phyloP scores from a whole-genome alignment of 176 grass and related monocot species.

The Melocanna baccifera region DNA sequence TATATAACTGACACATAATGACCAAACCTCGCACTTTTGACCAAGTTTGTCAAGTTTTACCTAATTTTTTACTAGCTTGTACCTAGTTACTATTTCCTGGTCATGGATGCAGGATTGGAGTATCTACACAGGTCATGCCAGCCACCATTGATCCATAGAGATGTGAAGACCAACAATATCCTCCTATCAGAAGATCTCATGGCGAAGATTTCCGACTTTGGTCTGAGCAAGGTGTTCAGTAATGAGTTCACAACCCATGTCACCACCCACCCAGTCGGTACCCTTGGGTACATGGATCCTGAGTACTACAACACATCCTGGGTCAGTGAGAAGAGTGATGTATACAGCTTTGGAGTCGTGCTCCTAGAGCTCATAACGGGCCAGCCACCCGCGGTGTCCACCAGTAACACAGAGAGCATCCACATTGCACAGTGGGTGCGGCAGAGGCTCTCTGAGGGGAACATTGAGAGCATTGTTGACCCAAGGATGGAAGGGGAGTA shows the following conservation, averaged over 20 bases:
- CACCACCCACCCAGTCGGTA: too few relatives aligned
- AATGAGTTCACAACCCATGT: too few relatives aligned
- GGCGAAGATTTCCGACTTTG: constrained; percentile 63
- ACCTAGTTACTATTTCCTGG: background rate
- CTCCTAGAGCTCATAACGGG: constrained; percentile 55
- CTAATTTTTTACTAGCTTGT: background rate
- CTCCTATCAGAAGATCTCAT: constrained; percentile 36
- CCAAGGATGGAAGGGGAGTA: constrained; percentile 42
- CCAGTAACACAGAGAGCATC: background rate
- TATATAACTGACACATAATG: background rate
- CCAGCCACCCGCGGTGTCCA: background rate
- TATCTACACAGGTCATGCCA: constrained; percentile 54
- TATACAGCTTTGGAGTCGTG: constrained; percentile 58
- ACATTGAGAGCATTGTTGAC: constrained; percentile 55
- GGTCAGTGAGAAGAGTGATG: constrained; percentile 42
- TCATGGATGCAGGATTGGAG: constrained; percentile 30
- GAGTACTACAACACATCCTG: too few relatives aligned
- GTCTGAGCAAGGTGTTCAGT: constrained; percentile 46
- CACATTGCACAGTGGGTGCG: constrained; percentile 33
- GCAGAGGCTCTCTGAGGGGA: constrained; percentile 12
- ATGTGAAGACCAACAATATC: constrained; percentile 59
- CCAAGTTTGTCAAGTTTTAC: background rate
- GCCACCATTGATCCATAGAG: constrained; percentile 45
- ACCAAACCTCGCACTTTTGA: background rate
- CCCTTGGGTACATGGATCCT: too few relatives aligned